Conservation (phyloP, 208 protist species). For the Porcisia hertigi region DNA sequence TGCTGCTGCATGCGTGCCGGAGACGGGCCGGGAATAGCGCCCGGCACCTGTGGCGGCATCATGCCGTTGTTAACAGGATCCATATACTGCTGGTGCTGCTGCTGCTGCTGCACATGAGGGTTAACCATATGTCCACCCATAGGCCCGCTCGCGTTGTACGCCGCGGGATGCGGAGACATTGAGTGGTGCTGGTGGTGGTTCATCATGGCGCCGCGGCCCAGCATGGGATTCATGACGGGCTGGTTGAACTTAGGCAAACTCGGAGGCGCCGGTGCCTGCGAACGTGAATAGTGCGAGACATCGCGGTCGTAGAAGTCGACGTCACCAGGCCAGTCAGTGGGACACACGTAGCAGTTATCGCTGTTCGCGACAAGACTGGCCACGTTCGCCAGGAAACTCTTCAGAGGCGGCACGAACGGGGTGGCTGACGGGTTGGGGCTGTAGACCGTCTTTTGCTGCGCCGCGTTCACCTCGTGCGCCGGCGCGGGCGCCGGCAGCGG, state of each 20-base stretch:
- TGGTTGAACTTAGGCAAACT: conserved; percentile 31
- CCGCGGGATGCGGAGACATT: conserved; percentile 19
- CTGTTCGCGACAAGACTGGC: conserved; percentile 48
- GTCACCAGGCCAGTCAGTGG: conserved; percentile 59
- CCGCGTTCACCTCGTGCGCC: conserved; percentile 19
- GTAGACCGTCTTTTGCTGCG: conserved; percentile 40
- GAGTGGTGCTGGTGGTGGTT: conserved; percentile 37
- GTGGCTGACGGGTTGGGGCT: conserved; percentile 51
- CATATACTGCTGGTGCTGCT: conserved; percentile 47
- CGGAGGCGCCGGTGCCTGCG: conserved; percentile 23
- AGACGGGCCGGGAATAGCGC: conserved; percentile 20
- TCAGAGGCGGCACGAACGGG: conserved; percentile 49
- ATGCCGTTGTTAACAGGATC: conserved; percentile 32
- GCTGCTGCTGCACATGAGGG: conserved; percentile 33
- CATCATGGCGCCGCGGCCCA: conserved; percentile 18
- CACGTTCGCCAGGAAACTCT: conserved; percentile 56
- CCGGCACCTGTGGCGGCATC: conserved; percentile 19
- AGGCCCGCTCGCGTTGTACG: conserved; percentile 19
- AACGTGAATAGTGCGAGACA: conserved; percentile 63
- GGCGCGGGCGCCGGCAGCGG: conserved; percentile 12
- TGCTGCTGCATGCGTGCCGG: conserved; percentile 33
- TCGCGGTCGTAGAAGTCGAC: conserved; percentile 67
- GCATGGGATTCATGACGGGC: conserved; percentile 20
- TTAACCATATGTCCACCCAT: conserved; percentile 19
- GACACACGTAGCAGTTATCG: conserved; percentile 50